Evolutionary conservation across 495 filamentous ascomycete genomes (phyloP).

Genomic region (Penicillium coprophilum): DNA sequence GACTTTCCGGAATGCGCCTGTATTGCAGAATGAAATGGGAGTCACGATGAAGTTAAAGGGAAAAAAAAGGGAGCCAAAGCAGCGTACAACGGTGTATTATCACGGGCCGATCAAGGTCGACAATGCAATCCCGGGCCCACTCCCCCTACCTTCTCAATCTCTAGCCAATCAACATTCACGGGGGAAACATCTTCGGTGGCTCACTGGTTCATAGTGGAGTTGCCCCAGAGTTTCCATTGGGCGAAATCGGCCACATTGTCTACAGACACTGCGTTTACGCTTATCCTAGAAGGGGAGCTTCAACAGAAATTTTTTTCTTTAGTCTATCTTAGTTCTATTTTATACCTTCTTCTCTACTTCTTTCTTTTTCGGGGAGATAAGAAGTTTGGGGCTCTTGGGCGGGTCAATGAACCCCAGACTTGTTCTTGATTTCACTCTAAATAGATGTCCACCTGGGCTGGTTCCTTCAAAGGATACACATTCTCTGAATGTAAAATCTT

Average conservation of each 20-base stretch:
- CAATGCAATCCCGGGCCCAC: conserved; percentile 16
- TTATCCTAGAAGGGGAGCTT: conserved; percentile 42
- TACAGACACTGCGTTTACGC: too few species aligned
- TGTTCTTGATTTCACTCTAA: not conserved
- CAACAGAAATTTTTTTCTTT: conserved; percentile 37
- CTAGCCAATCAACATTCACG: conserved; percentile 13
- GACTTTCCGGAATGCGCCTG: not conserved
- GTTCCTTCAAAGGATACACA: too few species aligned
- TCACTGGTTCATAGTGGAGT: conserved; percentile 18
- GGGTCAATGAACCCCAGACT: not conserved
- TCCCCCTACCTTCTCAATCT: conserved; percentile 15
- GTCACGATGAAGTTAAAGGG: not conserved
- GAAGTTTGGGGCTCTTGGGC: not conserved
- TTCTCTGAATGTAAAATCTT: too few species aligned
- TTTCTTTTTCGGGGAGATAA: conserved; percentile 5
- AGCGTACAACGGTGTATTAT: conserved; percentile 1
- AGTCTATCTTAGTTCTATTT: too few species aligned
- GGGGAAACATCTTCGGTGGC: conserved; percentile 14
- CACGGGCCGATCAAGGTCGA: conserved; percentile 1
- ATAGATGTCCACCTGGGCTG: not conserved
- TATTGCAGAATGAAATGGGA: conserved; percentile 2
- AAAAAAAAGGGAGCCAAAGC: not conserved
- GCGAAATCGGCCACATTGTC: not conserved
- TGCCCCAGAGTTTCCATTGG: conserved; percentile 15
- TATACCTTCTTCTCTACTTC: not conserved